These are phyloP conservation scores for Aaosphaeria pasadenensis DNA, from an alignment of 2,329 filamentous ascomycete genomes.

Conservation along the genomic window DNA sequence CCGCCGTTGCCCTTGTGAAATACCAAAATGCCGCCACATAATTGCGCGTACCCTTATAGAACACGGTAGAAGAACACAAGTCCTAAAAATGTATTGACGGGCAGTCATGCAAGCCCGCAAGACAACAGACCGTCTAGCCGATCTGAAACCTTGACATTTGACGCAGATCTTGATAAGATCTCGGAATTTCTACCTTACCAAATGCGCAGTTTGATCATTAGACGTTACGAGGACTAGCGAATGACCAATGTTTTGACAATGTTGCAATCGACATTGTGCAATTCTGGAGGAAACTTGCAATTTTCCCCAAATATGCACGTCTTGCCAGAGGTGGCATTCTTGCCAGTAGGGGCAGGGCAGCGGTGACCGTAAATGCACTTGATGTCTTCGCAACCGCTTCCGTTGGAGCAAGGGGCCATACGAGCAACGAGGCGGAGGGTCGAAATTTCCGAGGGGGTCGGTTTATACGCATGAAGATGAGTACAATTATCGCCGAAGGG, in stretches of 20 bases:
- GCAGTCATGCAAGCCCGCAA: too few species aligned
- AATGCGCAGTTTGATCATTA: neutral
- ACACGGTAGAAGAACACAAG: neutral
- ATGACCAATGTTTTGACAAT: slow-evolving; percentile 52
- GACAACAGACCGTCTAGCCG: neutral
- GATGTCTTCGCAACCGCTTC: slow-evolving; percentile 55
- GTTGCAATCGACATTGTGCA: slow-evolving; percentile 58
- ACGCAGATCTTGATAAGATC: neutral
- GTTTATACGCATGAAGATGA: slow-evolving; percentile 53
- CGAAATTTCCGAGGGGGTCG: slow-evolving; percentile 52
- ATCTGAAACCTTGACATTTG: neutral
- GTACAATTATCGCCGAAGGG: slow-evolving; percentile 54
- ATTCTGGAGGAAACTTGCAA: slow-evolving; percentile 57
- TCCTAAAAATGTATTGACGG: neutral
- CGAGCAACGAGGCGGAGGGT: slow-evolving; percentile 59
- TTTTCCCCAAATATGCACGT: slow-evolving; percentile 57
- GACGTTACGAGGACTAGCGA: slow-evolving; percentile 13
- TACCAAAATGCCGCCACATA: neutral
- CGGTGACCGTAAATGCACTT: slow-evolving; percentile 64
- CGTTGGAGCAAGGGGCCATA: slow-evolving; percentile 61
- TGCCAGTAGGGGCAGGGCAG: slow-evolving; percentile 51
- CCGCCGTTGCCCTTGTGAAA: neutral
- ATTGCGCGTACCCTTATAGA: neutral
- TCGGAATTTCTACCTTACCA: too few species aligned
- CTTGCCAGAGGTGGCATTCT: slow-evolving; percentile 47